These are phyloP conservation scores for Nakazawaea wyomingensis DNA, from an alignment of 805 yeast genomes.

Conservation along the genomic window DNA sequence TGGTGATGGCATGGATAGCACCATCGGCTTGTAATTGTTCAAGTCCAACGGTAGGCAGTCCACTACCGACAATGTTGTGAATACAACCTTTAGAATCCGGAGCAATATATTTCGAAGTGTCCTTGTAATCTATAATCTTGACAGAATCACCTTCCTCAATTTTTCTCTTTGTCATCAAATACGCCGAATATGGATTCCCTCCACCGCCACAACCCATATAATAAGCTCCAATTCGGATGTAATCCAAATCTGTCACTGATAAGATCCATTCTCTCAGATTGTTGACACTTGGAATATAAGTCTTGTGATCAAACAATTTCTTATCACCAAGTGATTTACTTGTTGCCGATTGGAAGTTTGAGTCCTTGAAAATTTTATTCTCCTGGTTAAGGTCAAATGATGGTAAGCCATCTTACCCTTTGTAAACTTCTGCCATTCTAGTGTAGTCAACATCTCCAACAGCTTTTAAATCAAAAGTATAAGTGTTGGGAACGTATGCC, in stretches of 20 bases:
- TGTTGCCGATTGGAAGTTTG: slow-evolving; percentile 11
- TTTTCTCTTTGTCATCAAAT: slow-evolving; percentile 28
- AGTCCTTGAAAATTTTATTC: slow-evolving; percentile 16
- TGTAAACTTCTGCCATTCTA: slow-evolving; percentile 14
- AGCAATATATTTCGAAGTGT: slow-evolving; percentile 18
- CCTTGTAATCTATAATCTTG: slow-evolving; percentile 30
- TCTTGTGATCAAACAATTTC: slow-evolving; percentile 19
- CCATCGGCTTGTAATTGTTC: slow-evolving; percentile 39
- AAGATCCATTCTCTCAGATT: slow-evolving; percentile 31
- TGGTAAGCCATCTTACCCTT: slow-evolving; percentile 3
- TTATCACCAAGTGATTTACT: neutral
- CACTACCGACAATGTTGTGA: slow-evolving; percentile 20
- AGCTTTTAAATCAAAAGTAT: slow-evolving; percentile 31
- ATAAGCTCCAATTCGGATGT: slow-evolving; percentile 37
- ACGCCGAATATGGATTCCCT: slow-evolving; percentile 39
- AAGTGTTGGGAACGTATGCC: slow-evolving; percentile 29
- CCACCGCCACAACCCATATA: slow-evolving; percentile 52
- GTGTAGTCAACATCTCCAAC: slow-evolving; percentile 41
- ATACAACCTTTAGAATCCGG: slow-evolving; percentile 11
- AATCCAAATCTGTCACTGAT: slow-evolving; percentile 35
- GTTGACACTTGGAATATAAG: slow-evolving; percentile 26
- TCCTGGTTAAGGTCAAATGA: neutral
- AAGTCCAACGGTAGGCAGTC: slow-evolving; percentile 42
- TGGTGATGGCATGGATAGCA: slow-evolving; percentile 25
- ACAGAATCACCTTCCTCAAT: slow-evolving; percentile 30